Base-by-base conservation (phyloP, 2,329 filamentous ascomycete genomes). In the Aspergillus sojae region DNA sequence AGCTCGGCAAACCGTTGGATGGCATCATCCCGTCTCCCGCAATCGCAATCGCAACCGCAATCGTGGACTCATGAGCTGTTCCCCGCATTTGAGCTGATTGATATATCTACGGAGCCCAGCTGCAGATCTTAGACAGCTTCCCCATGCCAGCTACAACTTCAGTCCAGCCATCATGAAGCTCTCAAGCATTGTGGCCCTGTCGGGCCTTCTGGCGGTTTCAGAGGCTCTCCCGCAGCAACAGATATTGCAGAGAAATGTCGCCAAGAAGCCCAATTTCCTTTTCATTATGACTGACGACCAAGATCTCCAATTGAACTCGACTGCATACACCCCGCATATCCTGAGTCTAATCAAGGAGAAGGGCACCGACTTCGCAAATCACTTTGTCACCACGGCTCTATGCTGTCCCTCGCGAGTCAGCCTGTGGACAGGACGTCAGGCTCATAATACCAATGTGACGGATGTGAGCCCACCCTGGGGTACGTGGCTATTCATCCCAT, bases 391-490 rank as follows among this genome's bases (percentile, higher is more conserved):
- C 0, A 86, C 88, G 0, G 82, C 89, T 0, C 74, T 90, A 0
- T 91, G 89, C 73, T 92, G 89, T 67, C 89, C 89, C 0, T 88
- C 88, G 0, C 81, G 89, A 2, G 89, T 89, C 2, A 86, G 84
- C 16, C 74, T 91, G 1, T 87, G 84, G 83, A 91, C 89, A 0
- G 89, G 89, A 0, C 86, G 85, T 70, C 83, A 86, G 7, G 87
- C 89, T 0, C 89, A 92, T 68, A 91, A 91, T 67, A 91, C 88
- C 0, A 91, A 91, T 67, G 87, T 91, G 1, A 91, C 89, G 0
- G 82, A 85, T 69, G 81, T 86, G 1, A 74, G 73, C 0, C 76
- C 86, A 55, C 85, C 84, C 12, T 85, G 85, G 63, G 84, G 82
- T 83, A 75, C 63, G 74, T 60, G 10, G 36, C 12, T 16, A 41